Evolutionary conservation across 202 grass and related monocot genomes (phyloP).

Genomic region (Sporobolus alterniflorus): DNA sequence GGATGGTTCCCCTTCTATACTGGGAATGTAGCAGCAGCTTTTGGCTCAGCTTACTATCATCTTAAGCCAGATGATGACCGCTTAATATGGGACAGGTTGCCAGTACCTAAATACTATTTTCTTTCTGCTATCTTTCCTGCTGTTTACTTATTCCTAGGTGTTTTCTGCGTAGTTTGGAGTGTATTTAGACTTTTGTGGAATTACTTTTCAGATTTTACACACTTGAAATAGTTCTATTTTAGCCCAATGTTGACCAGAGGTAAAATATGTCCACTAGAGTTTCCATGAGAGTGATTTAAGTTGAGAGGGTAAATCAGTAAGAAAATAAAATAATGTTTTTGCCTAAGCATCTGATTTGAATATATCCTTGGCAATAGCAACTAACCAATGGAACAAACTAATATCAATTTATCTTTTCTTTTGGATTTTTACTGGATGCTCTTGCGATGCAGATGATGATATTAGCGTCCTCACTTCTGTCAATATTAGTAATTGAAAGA

Average conservation of each 20-base stretch:
- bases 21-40: conserved; percentile 73
- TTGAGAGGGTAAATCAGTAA: not conserved
- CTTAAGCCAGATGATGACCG: conserved; percentile 96
- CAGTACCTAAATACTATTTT: conserved; percentile 72
- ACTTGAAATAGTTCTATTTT: conserved; percentile 6
- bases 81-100: conserved; percentile 97
- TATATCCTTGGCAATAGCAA: not conserved
- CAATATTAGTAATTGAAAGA: conserved; percentile 94
- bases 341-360: conserved; percentile 8
- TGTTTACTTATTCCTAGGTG: conserved; percentile 17
- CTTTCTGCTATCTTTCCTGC: conserved; percentile 1
- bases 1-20: conserved; percentile 84
- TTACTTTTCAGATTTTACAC: not conserved
- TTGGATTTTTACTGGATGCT: conserved; percentile 37
- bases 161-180: not conserved
- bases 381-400: conserved; percentile 7
- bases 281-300: conserved; percentile 1
- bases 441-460: conserved; percentile 85
- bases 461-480: conserved; percentile 85
- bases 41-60: conserved; percentile 99
- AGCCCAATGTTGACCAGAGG: not conserved
- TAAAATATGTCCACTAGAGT: not conserved
- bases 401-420: not conserved
- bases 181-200: not conserved
- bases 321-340: not conserved